phyloP scores from a whole-genome alignment of 2,329 filamentous ascomycete species.

The Monosporascus sp. region DNA sequence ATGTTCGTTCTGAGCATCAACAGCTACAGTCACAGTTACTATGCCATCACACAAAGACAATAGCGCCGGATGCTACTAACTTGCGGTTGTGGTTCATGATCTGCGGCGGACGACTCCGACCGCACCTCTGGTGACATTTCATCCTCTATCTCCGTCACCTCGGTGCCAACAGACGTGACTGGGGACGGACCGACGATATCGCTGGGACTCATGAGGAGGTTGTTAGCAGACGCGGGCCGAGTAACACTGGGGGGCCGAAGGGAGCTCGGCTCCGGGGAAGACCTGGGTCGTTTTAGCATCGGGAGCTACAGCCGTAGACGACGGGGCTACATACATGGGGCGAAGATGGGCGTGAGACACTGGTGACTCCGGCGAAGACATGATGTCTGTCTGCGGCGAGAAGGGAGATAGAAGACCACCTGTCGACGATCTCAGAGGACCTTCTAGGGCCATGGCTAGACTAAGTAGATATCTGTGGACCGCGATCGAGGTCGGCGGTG shows the following conservation, averaged over 20 bases:
- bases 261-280: slow-evolving; percentile 41
- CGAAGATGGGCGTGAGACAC: slow-evolving; percentile 44
- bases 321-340: slow-evolving; percentile 41
- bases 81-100: slow-evolving; percentile 32
- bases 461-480: slow-evolving; percentile 10
- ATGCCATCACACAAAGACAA: slow-evolving; percentile 3
- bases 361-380: slow-evolving; percentile 49
- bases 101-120: slow-evolving; percentile 29
- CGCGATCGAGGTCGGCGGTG: slow-evolving; percentile 11
- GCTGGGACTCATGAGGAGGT: slow-evolving; percentile 58
- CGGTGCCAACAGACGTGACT: slow-evolving; percentile 80
- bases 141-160: slow-evolving; percentile 79
- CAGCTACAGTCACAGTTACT: slow-evolving; percentile 33
- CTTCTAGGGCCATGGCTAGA: slow-evolving; percentile 54
- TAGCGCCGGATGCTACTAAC: slow-evolving; percentile 21
- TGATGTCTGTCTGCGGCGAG: slow-evolving; percentile 48
- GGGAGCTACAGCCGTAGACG: not conserved
- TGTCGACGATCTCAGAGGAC: slow-evolving; percentile 58
- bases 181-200: slow-evolving; percentile 76
- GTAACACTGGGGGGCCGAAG: slow-evolving; percentile 49
- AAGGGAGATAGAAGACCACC: slow-evolving; percentile 52
- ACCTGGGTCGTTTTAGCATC: slow-evolving; percentile 17
- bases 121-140: slow-evolving; percentile 60
- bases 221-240: slow-evolving; percentile 46
- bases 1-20: slow-evolving; percentile 53